phyloP scores from a whole-genome alignment of 768 basidiomycete species.

The Boletus patriciae region DNA sequence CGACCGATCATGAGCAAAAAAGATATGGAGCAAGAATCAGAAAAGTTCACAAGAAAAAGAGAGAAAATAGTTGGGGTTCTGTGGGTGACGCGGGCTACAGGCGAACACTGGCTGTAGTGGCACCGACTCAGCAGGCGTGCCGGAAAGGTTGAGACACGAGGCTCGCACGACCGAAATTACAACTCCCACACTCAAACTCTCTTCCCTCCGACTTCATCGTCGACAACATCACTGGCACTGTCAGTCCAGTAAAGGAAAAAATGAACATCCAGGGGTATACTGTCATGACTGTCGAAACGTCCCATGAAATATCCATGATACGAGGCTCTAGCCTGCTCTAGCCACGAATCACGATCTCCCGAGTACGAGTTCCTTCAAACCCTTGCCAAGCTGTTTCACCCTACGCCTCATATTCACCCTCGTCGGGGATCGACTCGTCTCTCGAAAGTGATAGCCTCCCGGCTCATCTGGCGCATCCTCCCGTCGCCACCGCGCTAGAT shows the following conservation, averaged over 20 bases:
- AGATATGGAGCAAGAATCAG: constrained; percentile 10
- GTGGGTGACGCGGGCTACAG: not conserved
- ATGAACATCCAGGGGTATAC: constrained; percentile 10
- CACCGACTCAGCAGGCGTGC: not conserved
- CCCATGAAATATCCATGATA: not conserved
- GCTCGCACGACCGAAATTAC: constrained; percentile 9
- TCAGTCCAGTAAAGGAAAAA: not conserved
- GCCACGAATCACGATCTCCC: constrained; percentile 21
- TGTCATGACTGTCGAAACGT: not conserved
- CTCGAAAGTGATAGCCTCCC: constrained; percentile 32
- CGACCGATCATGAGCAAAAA: constrained; percentile 29
- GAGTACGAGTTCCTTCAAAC: constrained; percentile 33
- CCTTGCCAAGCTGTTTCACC: constrained; percentile 32
- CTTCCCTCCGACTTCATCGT: not conserved
- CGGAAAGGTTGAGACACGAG: constrained; percentile 1
- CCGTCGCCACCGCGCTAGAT: constrained; percentile 42
- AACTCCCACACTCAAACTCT: not conserved
- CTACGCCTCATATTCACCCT: constrained; percentile 25
- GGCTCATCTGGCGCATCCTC: constrained; percentile 33
- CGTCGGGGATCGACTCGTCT: constrained; percentile 22
- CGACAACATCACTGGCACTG: not conserved
- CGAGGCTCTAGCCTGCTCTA: not conserved
- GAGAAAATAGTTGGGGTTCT: constrained; percentile 15
- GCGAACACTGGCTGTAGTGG: not conserved
- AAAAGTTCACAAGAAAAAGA: constrained; percentile 17